phyloP scores from a whole-genome alignment of 352 stramenopile genomes.

The Pythium volutum region DNA sequence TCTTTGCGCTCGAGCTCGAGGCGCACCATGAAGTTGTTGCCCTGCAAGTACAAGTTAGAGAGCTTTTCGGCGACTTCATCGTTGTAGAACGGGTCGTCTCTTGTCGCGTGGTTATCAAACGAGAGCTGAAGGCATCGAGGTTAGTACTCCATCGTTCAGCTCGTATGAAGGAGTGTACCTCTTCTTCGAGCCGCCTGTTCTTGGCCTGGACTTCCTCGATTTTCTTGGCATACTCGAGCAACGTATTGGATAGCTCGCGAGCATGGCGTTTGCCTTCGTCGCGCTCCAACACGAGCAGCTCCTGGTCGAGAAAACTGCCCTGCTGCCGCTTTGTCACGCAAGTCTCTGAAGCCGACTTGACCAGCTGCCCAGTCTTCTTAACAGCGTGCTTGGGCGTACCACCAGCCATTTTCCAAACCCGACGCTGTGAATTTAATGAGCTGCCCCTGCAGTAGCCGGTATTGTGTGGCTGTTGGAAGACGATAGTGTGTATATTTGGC shows the following conservation, averaged over 20 bases:
- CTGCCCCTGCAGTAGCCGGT: not conserved
- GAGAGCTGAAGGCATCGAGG: constrained; percentile 38
- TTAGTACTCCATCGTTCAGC: not conserved
- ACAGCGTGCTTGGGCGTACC: constrained; percentile 14
- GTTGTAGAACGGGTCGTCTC: constrained; percentile 78
- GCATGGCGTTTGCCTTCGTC: constrained; percentile 75
- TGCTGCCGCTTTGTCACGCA: constrained; percentile 45
- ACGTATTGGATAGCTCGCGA: constrained; percentile 52
- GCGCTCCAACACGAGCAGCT: constrained; percentile 62
- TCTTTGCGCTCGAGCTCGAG: constrained; percentile 77
- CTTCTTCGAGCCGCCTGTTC: constrained; percentile 72
- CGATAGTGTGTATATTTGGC: not conserved
- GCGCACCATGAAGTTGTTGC: constrained; percentile 81
- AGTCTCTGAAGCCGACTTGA: constrained; percentile 27
- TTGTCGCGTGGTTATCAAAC: constrained; percentile 65
- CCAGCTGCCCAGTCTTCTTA: constrained; percentile 13
- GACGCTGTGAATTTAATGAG: not conserved
- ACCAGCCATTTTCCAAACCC: not conserved
- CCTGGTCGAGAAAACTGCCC: constrained; percentile 56
- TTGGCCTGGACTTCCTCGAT: constrained; percentile 75
- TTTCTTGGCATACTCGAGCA: constrained; percentile 75
- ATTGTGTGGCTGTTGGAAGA: not conserved
- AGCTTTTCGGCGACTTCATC: constrained; percentile 70
- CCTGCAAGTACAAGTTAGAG: constrained; percentile 70
- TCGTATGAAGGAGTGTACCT: constrained; percentile 33